Evolutionary conservation across 441 rosid genomes (phyloP), one percentile per base, ranked within the genome.

Genomic region (Capsella rubella): DNA sequence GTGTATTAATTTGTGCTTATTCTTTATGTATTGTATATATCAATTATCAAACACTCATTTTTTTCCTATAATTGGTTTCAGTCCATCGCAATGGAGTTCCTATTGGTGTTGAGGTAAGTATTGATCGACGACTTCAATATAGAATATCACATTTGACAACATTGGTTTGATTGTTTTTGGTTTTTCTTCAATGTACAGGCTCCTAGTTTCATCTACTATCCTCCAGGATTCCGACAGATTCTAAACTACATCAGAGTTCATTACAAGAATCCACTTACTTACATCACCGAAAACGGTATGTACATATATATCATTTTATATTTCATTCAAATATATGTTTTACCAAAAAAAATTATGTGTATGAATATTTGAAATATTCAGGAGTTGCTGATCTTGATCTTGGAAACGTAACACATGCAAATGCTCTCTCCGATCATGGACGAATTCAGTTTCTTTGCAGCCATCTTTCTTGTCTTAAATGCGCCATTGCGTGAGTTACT

Each of bases 381-480:
- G 79, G 79, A 53, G 56, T 54, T 45, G 15, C 64, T 69, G 65
- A 75, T 61, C 27, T 42, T 62, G 65, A 75, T 61, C 8, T 29
- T 6, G 74, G 74, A 45, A 69, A 68, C 9, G 4, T 53, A 35
- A 68, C 64, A 0, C 43, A 62, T 16, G 5, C 64, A 2, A 16
- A 12, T 53, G 70, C 75, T 45, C 79, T 75, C 46, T 71, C 79
- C 12, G 79, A 75, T 46, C 25, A 61, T 4, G 64, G 64, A 53
- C 46, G 74, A 27, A 75, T 75, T 61, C 64, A 75, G 4, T 21
- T 21, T 3, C 74, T 51, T 53, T 75, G 74, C 51, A 75, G 74
- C 29, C 79, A 75, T 61, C 79, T 75, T 53, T 52, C 78, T 2
- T 74, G 78, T 50, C 78, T 74, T 67, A 67, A 74, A 67, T 74